Evolutionary conservation across 1,284 basidiomycete genomes (phyloP).

Genomic region (Microbotryum silenes-acaulis): DNA sequence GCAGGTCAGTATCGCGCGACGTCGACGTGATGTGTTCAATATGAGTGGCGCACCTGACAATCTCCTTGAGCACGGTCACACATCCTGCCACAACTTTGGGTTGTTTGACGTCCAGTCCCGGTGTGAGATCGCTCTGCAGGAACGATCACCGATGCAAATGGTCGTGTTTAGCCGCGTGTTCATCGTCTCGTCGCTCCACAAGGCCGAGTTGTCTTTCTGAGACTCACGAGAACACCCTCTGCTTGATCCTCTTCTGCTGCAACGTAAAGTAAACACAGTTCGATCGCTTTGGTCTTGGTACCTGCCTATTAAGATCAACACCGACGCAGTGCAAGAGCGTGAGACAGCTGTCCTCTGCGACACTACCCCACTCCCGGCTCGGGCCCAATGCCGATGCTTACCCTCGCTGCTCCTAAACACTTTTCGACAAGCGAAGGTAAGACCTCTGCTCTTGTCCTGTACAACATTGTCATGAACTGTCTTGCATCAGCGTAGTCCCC

Average conservation of each 20-base stretch:
- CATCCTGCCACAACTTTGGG: constrained; percentile 86
- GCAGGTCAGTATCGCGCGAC: not conserved
- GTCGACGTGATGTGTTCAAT: too few species aligned
- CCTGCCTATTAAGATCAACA: constrained; percentile 54
- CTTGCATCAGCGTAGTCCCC: not conserved
- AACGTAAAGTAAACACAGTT: constrained; percentile 80
- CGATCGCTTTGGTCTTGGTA: constrained; percentile 82
- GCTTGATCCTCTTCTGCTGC: constrained; percentile 82
- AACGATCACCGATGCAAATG: not conserved
- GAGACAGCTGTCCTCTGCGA: constrained; percentile 11
- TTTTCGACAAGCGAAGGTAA: constrained; percentile 91
- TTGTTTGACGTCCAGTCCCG: constrained; percentile 81
- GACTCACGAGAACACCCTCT: constrained; percentile 76
- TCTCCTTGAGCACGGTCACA: constrained; percentile 71
- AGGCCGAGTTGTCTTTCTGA: not conserved
- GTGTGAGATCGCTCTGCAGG: constrained; percentile 67
- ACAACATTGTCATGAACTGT: not conserved
- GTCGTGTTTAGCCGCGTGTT: not conserved
- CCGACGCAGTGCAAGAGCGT: not conserved
- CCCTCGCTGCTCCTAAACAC: constrained; percentile 71
- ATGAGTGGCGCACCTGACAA: constrained; percentile 50
- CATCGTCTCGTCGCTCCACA: too few species aligned
- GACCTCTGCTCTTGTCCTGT: constrained; percentile 55
- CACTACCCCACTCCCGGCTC: not conserved
- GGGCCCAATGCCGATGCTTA: constrained; percentile 3